Base-by-base conservation (phyloP, 1,284 basidiomycete species). In the Melampsora larici-populina region DNA sequence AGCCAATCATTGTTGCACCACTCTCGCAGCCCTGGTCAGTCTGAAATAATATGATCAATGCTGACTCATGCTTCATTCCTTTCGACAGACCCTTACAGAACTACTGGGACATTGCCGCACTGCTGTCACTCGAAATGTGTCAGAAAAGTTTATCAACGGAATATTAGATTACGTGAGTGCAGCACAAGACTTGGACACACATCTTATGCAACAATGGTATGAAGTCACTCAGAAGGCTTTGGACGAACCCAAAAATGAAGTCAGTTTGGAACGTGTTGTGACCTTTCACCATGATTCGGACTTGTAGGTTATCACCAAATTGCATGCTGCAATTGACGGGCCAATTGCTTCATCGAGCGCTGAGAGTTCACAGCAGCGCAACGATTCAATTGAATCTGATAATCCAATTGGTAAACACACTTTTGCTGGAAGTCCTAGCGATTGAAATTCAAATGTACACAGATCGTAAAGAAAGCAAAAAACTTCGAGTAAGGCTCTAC, bases 361-460 rank as follows among this genome's bases (percentile, higher is more conserved):
- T 33, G 63, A 64, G n/a, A 24, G 26, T 33, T 55, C 64, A 58
- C 36, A 40, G 49, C 21, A 55, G 51, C 18, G 29, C 5, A 68
- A 40, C 8, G 43, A 48, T 40, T n/a, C 58, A n/a, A 69, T 70
- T 67, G 87, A 87, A 49, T 90, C 93, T 79, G 93, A 94, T 82
- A 91, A 94, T 82, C 92, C 92, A 11, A 90, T 91, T 67, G 94
- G 93, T 11, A n/a, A n/a, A n/a, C n/a, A 96, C 94, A 1, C 92
- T 94, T 81, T 87, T 99, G 21, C 88, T 99, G n/a, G 97, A 99
- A 85, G 93, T 99, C 66, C 97, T 97, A 82, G 95, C 97, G 0
- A 89, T 98, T 66, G 96, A 99, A 84, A 99, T 99, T 76, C 96
- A 98, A 83, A 99, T 99, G 97, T 94, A 98, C 85, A 95, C 94